Percentiles rank a stretch among this genome's conserved stretches.
Conservation (phyloP, 1,284 basidiomycete genomes). For the Polyporus tsugae region DNA sequence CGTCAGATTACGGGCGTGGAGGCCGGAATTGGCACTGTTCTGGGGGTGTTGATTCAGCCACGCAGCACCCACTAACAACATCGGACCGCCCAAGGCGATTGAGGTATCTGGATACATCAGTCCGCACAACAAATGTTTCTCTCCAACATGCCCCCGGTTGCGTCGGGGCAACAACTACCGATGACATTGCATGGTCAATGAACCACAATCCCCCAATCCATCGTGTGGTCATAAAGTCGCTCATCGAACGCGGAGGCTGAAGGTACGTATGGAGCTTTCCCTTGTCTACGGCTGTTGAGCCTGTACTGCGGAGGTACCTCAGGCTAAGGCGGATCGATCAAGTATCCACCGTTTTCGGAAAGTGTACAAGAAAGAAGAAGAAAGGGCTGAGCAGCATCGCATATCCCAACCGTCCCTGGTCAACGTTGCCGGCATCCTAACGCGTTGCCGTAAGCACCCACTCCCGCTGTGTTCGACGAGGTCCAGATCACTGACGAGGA, state of each 20-base stretch:
- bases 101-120: conserved; percentile 15
- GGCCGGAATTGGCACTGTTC: not conserved
- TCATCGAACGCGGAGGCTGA: not conserved
- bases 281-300: not conserved
- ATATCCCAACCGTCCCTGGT: not conserved
- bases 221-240: conserved; percentile 7
- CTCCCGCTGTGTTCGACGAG: not conserved
- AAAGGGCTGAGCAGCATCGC: conserved; percentile 11
- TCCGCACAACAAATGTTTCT: not conserved
- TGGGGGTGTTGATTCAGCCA: not conserved
- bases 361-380: conserved; percentile 12
- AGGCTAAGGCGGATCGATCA: conserved; percentile 6
- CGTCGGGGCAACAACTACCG: conserved; percentile 8
- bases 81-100: conserved; percentile 3
- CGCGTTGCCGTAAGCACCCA: conserved; percentile 26
- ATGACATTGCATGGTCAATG: not conserved
- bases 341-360: conserved; percentile 8
- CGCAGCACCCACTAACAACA: not conserved
- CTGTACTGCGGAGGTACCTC: not conserved
- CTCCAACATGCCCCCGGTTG: not conserved
- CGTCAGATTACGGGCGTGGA: not conserved
- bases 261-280: not conserved
- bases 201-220: not conserved
- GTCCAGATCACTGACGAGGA: not conserved
- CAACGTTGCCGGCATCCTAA: conserved; percentile 16